Evolutionary conservation across 805 yeast genomes (phyloP), one percentile per base, ranked within the genome.

Genomic region (Maudiozyma turicensis): DNA sequence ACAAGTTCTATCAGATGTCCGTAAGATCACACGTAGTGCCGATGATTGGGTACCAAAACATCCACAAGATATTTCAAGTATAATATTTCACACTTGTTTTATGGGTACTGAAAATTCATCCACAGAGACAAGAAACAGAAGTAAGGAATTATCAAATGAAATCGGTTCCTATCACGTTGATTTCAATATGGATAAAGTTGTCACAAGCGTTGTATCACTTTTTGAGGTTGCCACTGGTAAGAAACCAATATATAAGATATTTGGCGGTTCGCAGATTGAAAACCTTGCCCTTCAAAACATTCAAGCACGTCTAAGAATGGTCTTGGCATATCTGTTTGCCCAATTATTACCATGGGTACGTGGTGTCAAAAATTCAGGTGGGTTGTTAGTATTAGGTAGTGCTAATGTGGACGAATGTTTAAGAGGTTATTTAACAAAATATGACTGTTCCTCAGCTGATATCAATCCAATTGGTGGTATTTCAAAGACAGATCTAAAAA

Each of bases 391-490:
- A 7, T 73, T 93, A 46, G 99, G 99, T 1, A 84, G 95, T 60
- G 97, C 98, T 3, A 93, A 93, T 63, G 99, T 93, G 11, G 99
- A 93, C 67, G 99, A 93, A 65, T 89, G 96, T 58, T 71, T 93
- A 51, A 74, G 99, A 52, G 99, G 99, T 0, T 93, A 93, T 61
- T 72, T 93, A 61, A 93, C 99, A 8, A 93, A 93, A 64, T 93
- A 93, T 67, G 99, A 93, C 66, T 89, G 97, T 66, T 90, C 98
- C 3, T 82, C 95, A 14, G 99, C 99, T 1, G 99, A 93, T 69
- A 79, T 93, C 52, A 93, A 93, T 63, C 99, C 99, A 30, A 95
- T 93, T 56, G 99, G 99, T n/a, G 96, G 97, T 35, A 87, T 93
- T 41, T 91, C 99, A 13, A 93, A 93, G 64, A 88, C 89, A 0